These are phyloP conservation scores for Sphagnum fallax DNA, from an alignment of 228 moss, liverwort and hornwort genomes.

Conservation along the genomic window DNA sequence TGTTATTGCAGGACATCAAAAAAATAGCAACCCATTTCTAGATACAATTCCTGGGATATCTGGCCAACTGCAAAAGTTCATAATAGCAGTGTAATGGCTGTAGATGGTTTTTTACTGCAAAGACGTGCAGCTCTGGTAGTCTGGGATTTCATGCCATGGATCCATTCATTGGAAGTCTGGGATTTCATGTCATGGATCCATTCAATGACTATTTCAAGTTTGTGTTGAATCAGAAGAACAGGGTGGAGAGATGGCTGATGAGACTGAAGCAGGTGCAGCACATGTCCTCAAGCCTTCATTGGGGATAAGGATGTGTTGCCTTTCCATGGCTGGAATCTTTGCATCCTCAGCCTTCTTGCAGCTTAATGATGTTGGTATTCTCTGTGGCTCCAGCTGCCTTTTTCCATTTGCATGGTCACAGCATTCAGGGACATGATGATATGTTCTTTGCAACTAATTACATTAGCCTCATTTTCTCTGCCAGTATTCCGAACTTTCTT, in stretches of 20 bases:
- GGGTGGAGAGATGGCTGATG: conserved; percentile 5
- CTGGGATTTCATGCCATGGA: no score
- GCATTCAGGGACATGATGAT: background rate
- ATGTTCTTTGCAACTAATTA: background rate
- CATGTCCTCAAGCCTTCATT: conserved; percentile 10
- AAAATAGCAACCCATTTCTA: no score
- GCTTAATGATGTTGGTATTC: conserved; percentile 20
- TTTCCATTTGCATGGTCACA: background rate
- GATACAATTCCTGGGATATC: no score
- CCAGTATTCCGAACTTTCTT: background rate
- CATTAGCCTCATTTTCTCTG: background rate
- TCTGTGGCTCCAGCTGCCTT: background rate
- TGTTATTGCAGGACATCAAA: no score
- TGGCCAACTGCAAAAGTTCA: no score
- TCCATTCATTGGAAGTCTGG: no score
- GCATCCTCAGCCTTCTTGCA: conserved; percentile 20
- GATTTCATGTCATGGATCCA: no score
- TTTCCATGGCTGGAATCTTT: conserved; percentile 25
- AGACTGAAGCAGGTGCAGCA: no score
- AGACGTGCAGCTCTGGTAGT: no score
- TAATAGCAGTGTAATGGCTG: no score
- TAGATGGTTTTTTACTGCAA: no score
- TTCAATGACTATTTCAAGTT: no score
- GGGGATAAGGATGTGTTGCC: conserved; percentile 11
- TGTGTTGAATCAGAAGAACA: background rate